Conservation (phyloP, 352 stramenopile genomes). For the Globisporangium middletonii region DNA sequence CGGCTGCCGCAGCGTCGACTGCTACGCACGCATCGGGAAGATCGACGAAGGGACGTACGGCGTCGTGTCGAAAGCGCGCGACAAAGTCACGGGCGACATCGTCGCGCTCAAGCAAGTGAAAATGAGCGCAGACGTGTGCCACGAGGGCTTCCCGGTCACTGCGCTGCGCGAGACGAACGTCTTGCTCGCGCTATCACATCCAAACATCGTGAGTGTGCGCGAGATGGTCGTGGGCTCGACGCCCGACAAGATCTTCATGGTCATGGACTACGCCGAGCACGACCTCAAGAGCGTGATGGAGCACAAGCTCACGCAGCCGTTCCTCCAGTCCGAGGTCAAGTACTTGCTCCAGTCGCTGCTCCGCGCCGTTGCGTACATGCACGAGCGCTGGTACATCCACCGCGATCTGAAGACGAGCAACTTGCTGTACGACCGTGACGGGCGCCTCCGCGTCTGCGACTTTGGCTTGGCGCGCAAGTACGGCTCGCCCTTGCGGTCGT, state of each 20-base stretch:
- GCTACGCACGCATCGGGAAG: conserved; percentile 91
- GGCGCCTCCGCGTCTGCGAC: conserved; percentile 79
- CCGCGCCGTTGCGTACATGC: conserved; percentile 86
- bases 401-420: conserved; percentile 98
- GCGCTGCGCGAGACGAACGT: conserved; percentile 85
- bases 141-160: conserved; percentile 83
- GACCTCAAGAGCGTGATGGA: conserved; percentile 85
- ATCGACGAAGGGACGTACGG: conserved; percentile 97
- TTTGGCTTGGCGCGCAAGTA: conserved; percentile 85
- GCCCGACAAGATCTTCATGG: conserved; percentile 88
- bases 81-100: conserved; percentile 87
- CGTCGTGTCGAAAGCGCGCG: conserved; percentile 93
- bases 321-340: conserved; percentile 91
- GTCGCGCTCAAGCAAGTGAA: conserved; percentile 93
- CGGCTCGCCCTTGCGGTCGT: conserved; percentile 60
- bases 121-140: conserved; percentile 62
- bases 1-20: conserved; percentile 93
- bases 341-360: conserved; percentile 91
- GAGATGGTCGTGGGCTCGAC: conserved; percentile 88
- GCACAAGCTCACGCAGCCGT: conserved; percentile 76
- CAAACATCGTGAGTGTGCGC: conserved; percentile 82
- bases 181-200: conserved; percentile 71
- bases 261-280: conserved; percentile 89
- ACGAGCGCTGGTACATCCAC: conserved; percentile 92
- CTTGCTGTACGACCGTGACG: conserved; percentile 90